Base-by-base conservation (phyloP, 495 filamentous ascomycete genomes). In the Hypoxylon crocopeplum region DNA sequence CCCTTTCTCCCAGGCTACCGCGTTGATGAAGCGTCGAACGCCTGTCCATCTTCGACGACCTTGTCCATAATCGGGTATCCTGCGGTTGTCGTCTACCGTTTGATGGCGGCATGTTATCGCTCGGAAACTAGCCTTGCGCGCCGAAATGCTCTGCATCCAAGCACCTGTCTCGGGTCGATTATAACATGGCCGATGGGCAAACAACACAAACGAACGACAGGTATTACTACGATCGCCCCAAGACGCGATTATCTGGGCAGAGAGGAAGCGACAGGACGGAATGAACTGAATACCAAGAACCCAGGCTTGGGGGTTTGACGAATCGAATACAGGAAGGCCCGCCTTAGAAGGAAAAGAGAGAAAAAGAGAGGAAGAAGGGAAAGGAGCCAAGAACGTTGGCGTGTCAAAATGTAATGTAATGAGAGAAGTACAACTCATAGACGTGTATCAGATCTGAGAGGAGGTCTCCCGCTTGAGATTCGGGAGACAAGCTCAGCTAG, bases 371-470 rank as follows among this genome's bases (percentile, higher is more conserved):
- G 62, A 41, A 68, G 62, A 71, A 65, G 41, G 21, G 38, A 64
- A 52, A 19, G n/a, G n/a, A 64, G 64, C 56, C 48, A 58, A 59
- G 56, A 53, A 25, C 57, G 44, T 52, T 12, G 22, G 21, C 17
- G 62, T 22, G 56, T 33, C 36, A 25, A 60, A 60, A n/a, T 34
- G n/a, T n/a, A n/a, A 34, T 34, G 63, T 58, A 66, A 61, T 56
- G 66, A 60, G 52, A 62, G 62, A 66, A 71, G 66, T 52, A 25
- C 47, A n/a, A 58, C 44, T 39, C 38, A 19, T 21, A 69, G 70
- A 62, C 56, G 56, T 66, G 73, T 67, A 69, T 68, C 61, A 69
- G 67, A 68, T 60, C 64, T 58, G 58, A 62, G 37, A 56, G 47
- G 57, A 42, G 44, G 52, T 59, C 59, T 67, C 56, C 65, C 41